Evolutionary conservation across 1,284 basidiomycete genomes (phyloP).

Genomic region (Leccinum pachyderme): DNA sequence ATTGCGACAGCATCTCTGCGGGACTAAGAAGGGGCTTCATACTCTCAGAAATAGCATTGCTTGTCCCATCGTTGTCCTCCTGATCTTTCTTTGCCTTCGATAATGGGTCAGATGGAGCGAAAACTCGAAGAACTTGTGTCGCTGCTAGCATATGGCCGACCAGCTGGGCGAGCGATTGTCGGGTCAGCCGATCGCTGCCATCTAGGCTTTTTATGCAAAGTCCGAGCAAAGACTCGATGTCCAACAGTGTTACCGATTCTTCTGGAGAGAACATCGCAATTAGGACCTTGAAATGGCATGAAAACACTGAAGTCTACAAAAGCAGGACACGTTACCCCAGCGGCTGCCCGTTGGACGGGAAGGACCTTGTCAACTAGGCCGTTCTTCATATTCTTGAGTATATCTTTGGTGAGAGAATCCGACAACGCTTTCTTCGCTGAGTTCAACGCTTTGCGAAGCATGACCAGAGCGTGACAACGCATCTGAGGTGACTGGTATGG

Average conservation of each 20-base stretch:
- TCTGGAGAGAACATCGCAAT: conserved; percentile 60
- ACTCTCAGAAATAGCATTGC: conserved; percentile 51
- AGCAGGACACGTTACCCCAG: conserved; percentile 53
- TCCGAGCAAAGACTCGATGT: conserved; percentile 74
- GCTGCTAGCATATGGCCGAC: conserved; percentile 83
- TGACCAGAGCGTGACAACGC: conserved; percentile 77
- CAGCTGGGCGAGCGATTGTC: conserved; percentile 75
- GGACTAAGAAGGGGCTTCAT: conserved; percentile 75
- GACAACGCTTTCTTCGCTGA: conserved; percentile 83
- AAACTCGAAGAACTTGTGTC: conserved; percentile 74
- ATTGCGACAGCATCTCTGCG: conserved; percentile 77
- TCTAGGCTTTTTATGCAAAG: conserved; percentile 80
- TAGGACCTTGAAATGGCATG: conserved; percentile 49
- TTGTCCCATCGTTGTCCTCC: conserved; percentile 51
- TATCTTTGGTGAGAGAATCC: conserved; percentile 78
- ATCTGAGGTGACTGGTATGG: conserved; percentile 67
- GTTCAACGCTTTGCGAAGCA: conserved; percentile 73
- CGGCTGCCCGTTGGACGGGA: conserved; percentile 82
- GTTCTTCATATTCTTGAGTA: conserved; percentile 79
- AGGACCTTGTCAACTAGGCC: conserved; percentile 83
- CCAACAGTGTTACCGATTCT: conserved; percentile 56
- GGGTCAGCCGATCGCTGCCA: conserved; percentile 79
- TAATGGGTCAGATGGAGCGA: conserved; percentile 45
- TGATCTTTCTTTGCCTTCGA: conserved; percentile 70
- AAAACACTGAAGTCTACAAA: conserved; percentile 6